These are phyloP conservation scores for Aspergillus wentii DNA, from an alignment of 495 filamentous ascomycete species.

Conservation along the genomic window DNA sequence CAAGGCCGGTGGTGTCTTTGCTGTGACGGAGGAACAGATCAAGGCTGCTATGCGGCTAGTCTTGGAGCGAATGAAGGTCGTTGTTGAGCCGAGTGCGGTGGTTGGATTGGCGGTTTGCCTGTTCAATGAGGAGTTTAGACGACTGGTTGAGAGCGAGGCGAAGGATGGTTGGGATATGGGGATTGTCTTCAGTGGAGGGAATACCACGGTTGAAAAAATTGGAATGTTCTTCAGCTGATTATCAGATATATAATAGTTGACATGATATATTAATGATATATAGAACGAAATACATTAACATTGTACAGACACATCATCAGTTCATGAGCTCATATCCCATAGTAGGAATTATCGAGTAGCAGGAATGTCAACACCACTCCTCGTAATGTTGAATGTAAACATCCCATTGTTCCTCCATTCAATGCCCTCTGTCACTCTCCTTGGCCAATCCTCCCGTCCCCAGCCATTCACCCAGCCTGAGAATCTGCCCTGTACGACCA, in stretches of 20 bases:
- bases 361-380: conserved; percentile 8
- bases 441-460: conserved; percentile 41
- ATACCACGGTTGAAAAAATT: conserved; percentile 79
- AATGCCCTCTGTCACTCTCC: conserved; percentile 25
- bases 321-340: no score
- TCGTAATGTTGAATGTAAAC: conserved; percentile 18
- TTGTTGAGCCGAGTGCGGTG: conserved; percentile 86
- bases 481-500: conserved; percentile 36
- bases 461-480: conserved; percentile 42
- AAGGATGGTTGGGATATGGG: conserved; percentile 82
- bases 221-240: conserved; percentile 30
- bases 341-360: conserved; percentile 1
- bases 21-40: conserved; percentile 81
- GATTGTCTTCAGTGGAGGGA: conserved; percentile 84
- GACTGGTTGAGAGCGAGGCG: conserved; percentile 61
- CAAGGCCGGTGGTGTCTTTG: conserved; percentile 71
- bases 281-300: no score
- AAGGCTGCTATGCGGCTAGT: conserved; percentile 69
- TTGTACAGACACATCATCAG: no score
- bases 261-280: no score
- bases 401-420: conserved; percentile 22
- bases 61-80: conserved; percentile 84
- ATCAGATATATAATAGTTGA: conserved; percentile 3
- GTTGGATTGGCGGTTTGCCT: conserved; percentile 80
- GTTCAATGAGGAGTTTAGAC: conserved; percentile 79